Conservation (phyloP, 192 early-diverging fungal genomes). For the Podila horticola region DNA sequence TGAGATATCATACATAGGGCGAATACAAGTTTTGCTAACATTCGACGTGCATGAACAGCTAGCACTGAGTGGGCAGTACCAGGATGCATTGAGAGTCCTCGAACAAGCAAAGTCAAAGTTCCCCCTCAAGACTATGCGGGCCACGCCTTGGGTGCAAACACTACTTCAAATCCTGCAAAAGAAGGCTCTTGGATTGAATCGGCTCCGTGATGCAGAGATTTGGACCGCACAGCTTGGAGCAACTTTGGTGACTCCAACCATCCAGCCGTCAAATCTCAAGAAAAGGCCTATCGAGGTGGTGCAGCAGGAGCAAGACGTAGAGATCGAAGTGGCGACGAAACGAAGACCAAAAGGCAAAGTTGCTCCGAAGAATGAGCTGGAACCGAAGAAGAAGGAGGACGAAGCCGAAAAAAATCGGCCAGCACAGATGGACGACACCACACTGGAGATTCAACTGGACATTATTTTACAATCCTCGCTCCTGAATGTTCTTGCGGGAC, state of each 20-base stretch:
- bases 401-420: neutral
- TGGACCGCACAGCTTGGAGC: constrained; percentile 22
- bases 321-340: neutral
- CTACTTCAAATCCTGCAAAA: constrained; percentile 36
- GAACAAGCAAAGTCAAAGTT: constrained; percentile 25
- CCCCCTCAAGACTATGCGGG: constrained; percentile 22
- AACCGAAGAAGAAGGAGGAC: constrained; percentile 2
- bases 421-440: constrained; percentile 24
- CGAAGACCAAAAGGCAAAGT: neutral
- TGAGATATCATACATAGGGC: neutral
- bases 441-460: constrained; percentile 27
- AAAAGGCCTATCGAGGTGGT: neutral
- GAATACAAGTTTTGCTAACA: neutral
- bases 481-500: constrained; percentile 18
- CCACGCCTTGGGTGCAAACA: constrained; percentile 37
- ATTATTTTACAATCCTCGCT: constrained; percentile 22
- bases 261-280: neutral
- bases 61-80: constrained; percentile 7
- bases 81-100: constrained; percentile 23
- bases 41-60: constrained; percentile 5
- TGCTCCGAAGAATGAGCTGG: neutral
- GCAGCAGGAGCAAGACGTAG: neutral
- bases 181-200: constrained; percentile 15
- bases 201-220: constrained; percentile 25
- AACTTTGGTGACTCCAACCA: constrained; percentile 8